A percentile compares a stretch with the other conserved stretches of the same genome.
phyloP scores from a whole-genome alignment of 345 rosid species.

The Boechera retrofracta region DNA sequence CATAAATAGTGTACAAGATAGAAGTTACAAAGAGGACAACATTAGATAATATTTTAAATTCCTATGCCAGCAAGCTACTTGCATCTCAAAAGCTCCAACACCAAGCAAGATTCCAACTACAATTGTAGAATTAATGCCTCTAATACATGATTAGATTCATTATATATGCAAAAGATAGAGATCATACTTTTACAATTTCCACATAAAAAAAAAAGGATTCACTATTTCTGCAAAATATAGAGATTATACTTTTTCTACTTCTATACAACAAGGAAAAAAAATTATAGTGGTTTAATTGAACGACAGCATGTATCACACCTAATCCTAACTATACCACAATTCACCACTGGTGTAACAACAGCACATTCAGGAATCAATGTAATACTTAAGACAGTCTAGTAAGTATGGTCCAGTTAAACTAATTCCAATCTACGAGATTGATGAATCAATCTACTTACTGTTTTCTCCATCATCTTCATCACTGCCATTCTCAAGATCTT shows the following conservation, averaged over 20 bases:
- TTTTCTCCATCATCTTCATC: slow-evolving; percentile 70
- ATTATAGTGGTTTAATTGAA: neutral
- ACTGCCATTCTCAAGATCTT: slow-evolving; percentile 79
- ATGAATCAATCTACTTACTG: slow-evolving; percentile 49
- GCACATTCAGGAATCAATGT: slow-evolving; percentile 1
- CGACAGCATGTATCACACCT: slow-evolving; percentile 6
- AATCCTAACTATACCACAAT: neutral
- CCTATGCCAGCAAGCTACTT: slow-evolving; percentile 1
- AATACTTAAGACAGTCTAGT: neutral
- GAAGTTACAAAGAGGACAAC: neutral
- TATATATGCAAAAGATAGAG: neutral
- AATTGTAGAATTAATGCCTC: neutral
- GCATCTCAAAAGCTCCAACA: slow-evolving; percentile 32
- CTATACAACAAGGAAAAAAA: neutral
- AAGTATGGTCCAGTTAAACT: neutral
- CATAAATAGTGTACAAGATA: slow-evolving; percentile 3
- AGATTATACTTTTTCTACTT: neutral
- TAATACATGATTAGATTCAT: slow-evolving; percentile 2
- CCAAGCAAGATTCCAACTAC: neutral
- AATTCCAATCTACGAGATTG: neutral
- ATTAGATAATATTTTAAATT: neutral
- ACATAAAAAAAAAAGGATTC: neutral
- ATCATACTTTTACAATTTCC: neutral
- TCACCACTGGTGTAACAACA: neutral
- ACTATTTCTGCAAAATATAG: neutral